Base-by-base conservation (phyloP, 2,329 filamentous ascomycete genomes). In the Sporothrix globosa region DNA sequence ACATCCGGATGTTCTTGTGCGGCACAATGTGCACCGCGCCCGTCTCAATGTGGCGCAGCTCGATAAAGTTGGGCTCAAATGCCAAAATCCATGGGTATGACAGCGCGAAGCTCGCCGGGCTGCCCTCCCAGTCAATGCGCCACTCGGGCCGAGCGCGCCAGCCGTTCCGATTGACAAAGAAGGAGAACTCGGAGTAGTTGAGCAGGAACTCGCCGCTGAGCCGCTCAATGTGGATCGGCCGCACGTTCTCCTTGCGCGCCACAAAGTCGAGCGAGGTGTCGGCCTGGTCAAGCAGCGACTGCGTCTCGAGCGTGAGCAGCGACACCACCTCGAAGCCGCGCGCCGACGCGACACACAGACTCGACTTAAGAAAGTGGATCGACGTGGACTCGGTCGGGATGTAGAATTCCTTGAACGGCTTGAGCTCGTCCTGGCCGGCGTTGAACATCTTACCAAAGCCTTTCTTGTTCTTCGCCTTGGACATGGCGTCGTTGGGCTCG, bases 231-330 rank as follows among this genome's bases (percentile, higher is more conserved):
- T 98, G 95, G 74, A 99, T 96, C 2, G 96, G 95, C 79, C 92
- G 93, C 76, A 96, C 92, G 76, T 92, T 93, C 81, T 98, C 95
- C 79, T 96, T 96, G 71, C 93, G 89, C 27, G 93, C 92, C 66
- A 99, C 95, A 78, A 99, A 98, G 82, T 99, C 96, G 72, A 99
- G 90, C 19, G 94, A 97, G 0, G 96, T 99, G 80, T 99, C 96
- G 68, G 96, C 96, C 80, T 98, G 95, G 78, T 99, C 96, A 68
- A 99, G 91, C 30, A 99, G 86, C 27, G 94, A 97, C 81, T 99
- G 96, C 2, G 95, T 97, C 81, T 99, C 96, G n/a, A 97, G 91
- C 0, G 96, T 98, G 80, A 98, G 93, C 48, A 99, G 86, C 71
- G 92, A 96, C 72, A 99, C 96, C 44, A 99, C 95, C 81, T 99